Base-by-base conservation (phyloP, 2,329 filamentous ascomycete genomes). In the Pseudogymnoascus sp. region DNA sequence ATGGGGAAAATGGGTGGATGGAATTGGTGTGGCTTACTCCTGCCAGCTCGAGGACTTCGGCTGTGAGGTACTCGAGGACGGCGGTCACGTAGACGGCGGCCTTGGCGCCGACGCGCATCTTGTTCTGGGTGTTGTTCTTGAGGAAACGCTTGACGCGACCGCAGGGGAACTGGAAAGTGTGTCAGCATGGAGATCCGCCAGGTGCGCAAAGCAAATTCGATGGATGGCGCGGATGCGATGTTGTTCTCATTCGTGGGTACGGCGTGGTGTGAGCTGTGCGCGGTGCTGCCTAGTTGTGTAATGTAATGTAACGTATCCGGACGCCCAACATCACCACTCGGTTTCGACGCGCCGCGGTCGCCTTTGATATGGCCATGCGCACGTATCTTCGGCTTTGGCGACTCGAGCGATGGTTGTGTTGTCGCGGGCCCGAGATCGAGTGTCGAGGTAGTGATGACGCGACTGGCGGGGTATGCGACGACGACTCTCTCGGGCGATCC, bases 121-220 rank as follows among this genome's bases (percentile, higher is more conserved):
- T 98, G 81, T 97, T 96, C 77, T 98, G 95, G 60, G 95, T 98
- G 81, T 97, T 97, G 78, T 91, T 92, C 86, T 98, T 97, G 76
- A 99, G 84, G 82, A 98, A 98, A 82, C 95, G 93, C 89, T 99
- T 99, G 79, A 99, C 95, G 89, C 95, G 95, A 80, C 95, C 95
- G 77, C 95, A 99, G 66, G 95, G 95, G 78, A 99, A 99, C 95
- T 99, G 75, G 61, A 35, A 69, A 68, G 63, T 19, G 69, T 68
- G 70, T 76, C 68, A 78, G 75, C 63, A 68, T 31, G 43, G 43
- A 16, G 24, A 53, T 31, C 43, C 24, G 14, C 3, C 14, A 53
- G 24, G 8, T 53, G n/a, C 43, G 26, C 43, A 28, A 53, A 53
- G 31, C 43, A 31, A 53, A 11, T 10, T 53, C 43, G 43, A 53